phyloP scores from a whole-genome alignment of 2,329 filamentous ascomycete species.

The Clonostachys sp. region DNA sequence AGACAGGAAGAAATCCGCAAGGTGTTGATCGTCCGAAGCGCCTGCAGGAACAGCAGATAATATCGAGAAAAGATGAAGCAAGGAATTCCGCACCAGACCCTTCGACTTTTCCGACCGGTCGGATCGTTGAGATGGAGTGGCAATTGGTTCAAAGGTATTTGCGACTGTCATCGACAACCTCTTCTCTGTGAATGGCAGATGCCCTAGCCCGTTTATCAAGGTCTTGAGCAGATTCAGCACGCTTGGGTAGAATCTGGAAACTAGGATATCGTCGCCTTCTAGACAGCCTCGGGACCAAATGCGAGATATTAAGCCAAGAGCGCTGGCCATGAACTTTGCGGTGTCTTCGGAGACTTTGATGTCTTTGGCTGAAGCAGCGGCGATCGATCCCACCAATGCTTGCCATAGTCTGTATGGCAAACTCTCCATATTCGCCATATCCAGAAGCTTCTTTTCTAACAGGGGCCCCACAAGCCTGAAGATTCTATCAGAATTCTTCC shows the following conservation, averaged over 20 bases:
- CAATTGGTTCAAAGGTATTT: constrained; percentile 56
- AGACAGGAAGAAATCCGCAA: constrained; percentile 38
- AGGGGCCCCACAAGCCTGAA: constrained; percentile 57
- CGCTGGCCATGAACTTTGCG: constrained; percentile 69
- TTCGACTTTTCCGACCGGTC: constrained; percentile 46
- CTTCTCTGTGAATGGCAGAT: constrained; percentile 60
- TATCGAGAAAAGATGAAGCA: constrained; percentile 62
- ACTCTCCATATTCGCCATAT: constrained; percentile 57
- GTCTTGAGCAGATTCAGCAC: constrained; percentile 44
- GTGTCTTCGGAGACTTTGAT: constrained; percentile 85
- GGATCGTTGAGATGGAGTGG: constrained; percentile 61
- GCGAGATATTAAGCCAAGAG: constrained; percentile 64
- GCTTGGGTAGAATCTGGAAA: constrained; percentile 48
- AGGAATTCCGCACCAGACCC: constrained; percentile 49
- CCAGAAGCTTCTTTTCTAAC: constrained; percentile 56
- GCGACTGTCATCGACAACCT: constrained; percentile 43
- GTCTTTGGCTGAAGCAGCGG: constrained; percentile 73
- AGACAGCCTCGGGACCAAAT: constrained; percentile 50
- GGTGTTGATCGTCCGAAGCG: constrained; percentile 38
- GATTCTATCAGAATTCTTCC: constrained; percentile 63
- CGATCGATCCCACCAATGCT: constrained; percentile 56
- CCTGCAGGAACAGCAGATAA: constrained; percentile 47
- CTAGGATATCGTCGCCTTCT: constrained; percentile 37
- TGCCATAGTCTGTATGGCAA: constrained; percentile 51
- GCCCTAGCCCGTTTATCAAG: constrained; percentile 46